Evolutionary conservation across 441 rosid species (phyloP).

Genomic region (Populus tomentosa): DNA sequence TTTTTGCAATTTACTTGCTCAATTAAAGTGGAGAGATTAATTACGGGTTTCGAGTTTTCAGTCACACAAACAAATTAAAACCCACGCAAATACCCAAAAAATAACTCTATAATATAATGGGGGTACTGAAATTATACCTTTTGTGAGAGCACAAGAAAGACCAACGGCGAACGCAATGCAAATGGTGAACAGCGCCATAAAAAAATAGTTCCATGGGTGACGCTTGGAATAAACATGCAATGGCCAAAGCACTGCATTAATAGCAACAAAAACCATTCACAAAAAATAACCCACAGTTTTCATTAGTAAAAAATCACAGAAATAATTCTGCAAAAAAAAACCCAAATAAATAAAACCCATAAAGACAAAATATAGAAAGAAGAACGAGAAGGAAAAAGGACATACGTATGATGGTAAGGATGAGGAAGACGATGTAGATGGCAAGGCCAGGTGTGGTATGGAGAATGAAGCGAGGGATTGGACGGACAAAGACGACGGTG

Average conservation of each 20-base stretch:
- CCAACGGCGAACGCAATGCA: slow-evolving; percentile 63
- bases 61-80: neutral
- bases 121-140: slow-evolving; percentile 29
- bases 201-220: slow-evolving; percentile 69
- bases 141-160: slow-evolving; percentile 56
- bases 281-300: neutral
- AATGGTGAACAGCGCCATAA: slow-evolving; percentile 61
- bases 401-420: slow-evolving; percentile 34
- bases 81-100: neutral
- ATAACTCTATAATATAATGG: neutral
- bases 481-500: slow-evolving; percentile 24
- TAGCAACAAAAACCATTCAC: neutral
- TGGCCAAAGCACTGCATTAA: slow-evolving; percentile 50
- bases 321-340: neutral
- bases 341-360: neutral
- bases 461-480: slow-evolving; percentile 29
- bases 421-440: slow-evolving; percentile 17
- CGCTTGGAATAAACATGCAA: slow-evolving; percentile 53
- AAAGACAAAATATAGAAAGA: neutral
- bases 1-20: neutral
- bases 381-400: neutral
- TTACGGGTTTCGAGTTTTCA: neutral
- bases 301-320: neutral
- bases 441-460: slow-evolving; percentile 20
- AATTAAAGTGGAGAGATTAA: neutral